Evolutionary conservation across 1,284 basidiomycete species (phyloP).

Genomic region (Baeospora myosura): DNA sequence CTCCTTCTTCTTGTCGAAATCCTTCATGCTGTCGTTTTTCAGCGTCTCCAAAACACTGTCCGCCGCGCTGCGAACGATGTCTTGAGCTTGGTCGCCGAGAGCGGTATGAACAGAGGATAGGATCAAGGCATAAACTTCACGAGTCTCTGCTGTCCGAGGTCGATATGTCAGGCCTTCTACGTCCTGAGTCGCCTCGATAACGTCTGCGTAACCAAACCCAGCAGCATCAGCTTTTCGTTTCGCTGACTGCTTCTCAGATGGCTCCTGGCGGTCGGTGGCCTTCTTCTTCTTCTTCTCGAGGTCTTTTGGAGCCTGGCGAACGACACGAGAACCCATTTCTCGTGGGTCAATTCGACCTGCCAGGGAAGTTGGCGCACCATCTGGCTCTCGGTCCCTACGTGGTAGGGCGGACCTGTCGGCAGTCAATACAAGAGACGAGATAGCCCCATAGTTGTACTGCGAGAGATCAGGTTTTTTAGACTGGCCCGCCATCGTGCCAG

Average conservation of each 20-base stretch:
- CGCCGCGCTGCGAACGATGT: conserved; percentile 90
- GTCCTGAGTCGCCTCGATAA: conserved; percentile 88
- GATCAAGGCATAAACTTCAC: conserved; percentile 92
- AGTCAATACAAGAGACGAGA: conserved; percentile 81
- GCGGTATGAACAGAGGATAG: conserved; percentile 76
- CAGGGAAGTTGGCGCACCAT: conserved; percentile 91
- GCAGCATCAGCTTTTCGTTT: conserved; percentile 48
- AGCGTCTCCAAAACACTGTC: conserved; percentile 87
- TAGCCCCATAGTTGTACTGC: conserved; percentile 86
- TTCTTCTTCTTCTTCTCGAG: conserved; percentile 95
- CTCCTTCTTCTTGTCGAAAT: conserved; percentile 97
- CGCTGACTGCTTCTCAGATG: conserved; percentile 45
- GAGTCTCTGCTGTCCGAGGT: conserved; percentile 89
- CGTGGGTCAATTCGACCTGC: conserved; percentile 85
- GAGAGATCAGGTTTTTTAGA: conserved; percentile 68
- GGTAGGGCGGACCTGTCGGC: conserved; percentile 72
- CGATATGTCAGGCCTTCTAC: conserved; percentile 91
- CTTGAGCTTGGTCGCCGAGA: conserved; percentile 93
- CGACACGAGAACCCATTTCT: conserved; percentile 91
- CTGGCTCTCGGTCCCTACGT: conserved; percentile 87
- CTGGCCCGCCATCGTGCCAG: conserved; percentile 34
- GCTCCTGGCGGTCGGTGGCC: conserved; percentile 40
- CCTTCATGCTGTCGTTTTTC: conserved; percentile 87
- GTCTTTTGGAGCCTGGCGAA: conserved; percentile 81
- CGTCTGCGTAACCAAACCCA: conserved; percentile 77